These are phyloP conservation scores for Brassica hybrid DNA, from an alignment of 441 rosid genomes.

Conservation along the genomic window DNA sequence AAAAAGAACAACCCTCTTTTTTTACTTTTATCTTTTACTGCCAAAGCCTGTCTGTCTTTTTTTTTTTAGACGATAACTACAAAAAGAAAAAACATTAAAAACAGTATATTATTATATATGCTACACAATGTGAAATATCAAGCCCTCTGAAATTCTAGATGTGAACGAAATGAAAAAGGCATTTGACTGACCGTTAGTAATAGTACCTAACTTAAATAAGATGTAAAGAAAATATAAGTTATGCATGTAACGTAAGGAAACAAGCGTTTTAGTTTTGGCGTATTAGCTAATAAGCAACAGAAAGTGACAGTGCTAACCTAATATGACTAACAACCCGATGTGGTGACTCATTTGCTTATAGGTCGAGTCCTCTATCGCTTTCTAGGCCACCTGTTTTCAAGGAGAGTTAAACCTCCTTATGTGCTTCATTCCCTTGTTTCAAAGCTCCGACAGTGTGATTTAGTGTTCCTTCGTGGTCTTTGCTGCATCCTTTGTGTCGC, in stretches of 20 bases:
- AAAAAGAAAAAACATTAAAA: too few relatives aligned
- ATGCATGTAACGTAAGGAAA: constrained; percentile 29
- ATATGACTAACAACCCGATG: not conserved
- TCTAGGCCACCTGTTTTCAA: too few relatives aligned
- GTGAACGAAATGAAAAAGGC: constrained; percentile 18
- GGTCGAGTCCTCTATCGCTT: too few relatives aligned
- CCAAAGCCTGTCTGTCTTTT: constrained; percentile 14
- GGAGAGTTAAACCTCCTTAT: too few relatives aligned
- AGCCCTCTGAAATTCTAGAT: constrained; percentile 16
- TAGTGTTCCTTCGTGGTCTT: too few relatives aligned
- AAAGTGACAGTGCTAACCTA: constrained; percentile 1
- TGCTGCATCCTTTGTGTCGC: too few relatives aligned
- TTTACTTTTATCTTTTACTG: constrained; percentile 30
- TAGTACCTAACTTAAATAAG: constrained; percentile 4
- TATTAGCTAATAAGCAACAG: constrained; percentile 15
- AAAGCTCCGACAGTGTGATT: too few relatives aligned
- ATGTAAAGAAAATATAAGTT: constrained; percentile 12
- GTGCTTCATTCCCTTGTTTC: too few relatives aligned
- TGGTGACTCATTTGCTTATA: too few relatives aligned
- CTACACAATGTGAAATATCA: constrained; percentile 1
- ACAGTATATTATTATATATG: too few relatives aligned
- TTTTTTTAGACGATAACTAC: not conserved
- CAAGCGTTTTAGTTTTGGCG: not conserved
- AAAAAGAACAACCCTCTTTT: too few relatives aligned
- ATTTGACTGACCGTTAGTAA: constrained; percentile 27